Evolutionary conservation across 2,329 filamentous ascomycete species (phyloP).

Genomic region (Coniochaeta sp.): DNA sequence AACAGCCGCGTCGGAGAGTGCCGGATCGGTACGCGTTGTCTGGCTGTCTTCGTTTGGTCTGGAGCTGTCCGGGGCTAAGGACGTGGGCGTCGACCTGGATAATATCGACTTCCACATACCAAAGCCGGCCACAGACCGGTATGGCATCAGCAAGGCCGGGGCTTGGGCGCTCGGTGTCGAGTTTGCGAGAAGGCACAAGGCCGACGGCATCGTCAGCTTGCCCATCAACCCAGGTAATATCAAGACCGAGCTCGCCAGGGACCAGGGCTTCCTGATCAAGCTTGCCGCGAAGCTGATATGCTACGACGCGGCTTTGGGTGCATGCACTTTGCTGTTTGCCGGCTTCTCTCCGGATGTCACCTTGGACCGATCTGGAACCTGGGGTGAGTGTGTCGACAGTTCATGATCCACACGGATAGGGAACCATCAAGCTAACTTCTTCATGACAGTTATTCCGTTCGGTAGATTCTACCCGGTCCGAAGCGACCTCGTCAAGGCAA

Average conservation of each 20-base stretch:
- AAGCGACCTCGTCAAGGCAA: constrained; percentile 18
- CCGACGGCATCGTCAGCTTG: constrained; percentile 16
- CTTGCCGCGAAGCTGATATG: constrained; percentile 5
- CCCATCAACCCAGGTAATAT: constrained; percentile 20
- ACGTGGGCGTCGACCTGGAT: constrained; percentile 10
- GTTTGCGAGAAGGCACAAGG: constrained; percentile 14
- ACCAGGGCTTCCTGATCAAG: constrained; percentile 7
- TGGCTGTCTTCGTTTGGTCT: constrained; percentile 15
- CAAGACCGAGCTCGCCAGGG: constrained; percentile 14
- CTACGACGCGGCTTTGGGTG: constrained; percentile 19
- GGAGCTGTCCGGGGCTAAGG: constrained; percentile 3
- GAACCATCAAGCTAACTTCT: no score
- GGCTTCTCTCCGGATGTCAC: constrained; percentile 27
- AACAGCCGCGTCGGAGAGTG: constrained; percentile 8
- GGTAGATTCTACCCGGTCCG: constrained; percentile 26
- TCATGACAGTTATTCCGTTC: constrained; percentile 25
- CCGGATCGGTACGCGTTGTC: constrained; percentile 13
- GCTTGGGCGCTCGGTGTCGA: constrained; percentile 14
- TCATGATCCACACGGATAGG: no score
- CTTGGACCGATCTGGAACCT: constrained; percentile 16
- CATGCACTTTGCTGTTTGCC: constrained; percentile 31
- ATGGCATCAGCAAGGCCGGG: constrained; percentile 18
- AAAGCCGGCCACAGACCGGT: constrained; percentile 5
- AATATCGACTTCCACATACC: constrained; percentile 10
- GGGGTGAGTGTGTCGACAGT: constrained; percentile 8